Evolutionary conservation across 257 asterid genomes (phyloP).

Genomic region (Solanum sparsipilum): DNA sequence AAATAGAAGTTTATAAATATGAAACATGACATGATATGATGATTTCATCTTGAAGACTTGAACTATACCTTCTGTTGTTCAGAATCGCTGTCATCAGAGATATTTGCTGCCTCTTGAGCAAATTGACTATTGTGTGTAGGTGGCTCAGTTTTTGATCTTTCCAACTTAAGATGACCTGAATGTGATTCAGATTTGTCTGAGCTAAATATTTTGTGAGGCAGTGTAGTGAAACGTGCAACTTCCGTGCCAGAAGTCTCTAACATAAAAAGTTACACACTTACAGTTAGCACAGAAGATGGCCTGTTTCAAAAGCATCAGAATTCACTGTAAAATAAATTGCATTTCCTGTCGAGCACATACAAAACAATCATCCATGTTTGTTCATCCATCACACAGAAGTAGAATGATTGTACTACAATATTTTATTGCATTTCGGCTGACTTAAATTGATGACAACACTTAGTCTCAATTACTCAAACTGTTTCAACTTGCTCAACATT

Average conservation of each 20-base stretch:
- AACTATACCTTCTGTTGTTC: constrained; percentile 67
- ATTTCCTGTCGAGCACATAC: neutral
- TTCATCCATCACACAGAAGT: neutral
- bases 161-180: constrained; percentile 19
- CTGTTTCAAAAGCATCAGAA: neutral
- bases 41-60: neutral
- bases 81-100: constrained; percentile 59
- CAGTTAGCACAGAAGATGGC: neutral
- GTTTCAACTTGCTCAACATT: neutral
- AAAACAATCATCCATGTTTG: neutral
- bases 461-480: neutral
- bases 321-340: neutral
- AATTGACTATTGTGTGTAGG: constrained; percentile 35
- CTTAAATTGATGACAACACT: neutral
- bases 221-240: constrained; percentile 34
- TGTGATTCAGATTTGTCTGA: constrained; percentile 28
- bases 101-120: constrained; percentile 69
- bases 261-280: constrained; percentile 7
- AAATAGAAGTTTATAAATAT: neutral
- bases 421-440: neutral
- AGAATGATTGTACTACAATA: neutral
- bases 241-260: constrained; percentile 35
- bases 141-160: constrained; percentile 63
- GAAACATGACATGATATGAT: neutral
- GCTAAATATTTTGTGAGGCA: constrained; percentile 38